Conservation (phyloP, 1,284 basidiomycete genomes). For the Cronartium quercuum region DNA sequence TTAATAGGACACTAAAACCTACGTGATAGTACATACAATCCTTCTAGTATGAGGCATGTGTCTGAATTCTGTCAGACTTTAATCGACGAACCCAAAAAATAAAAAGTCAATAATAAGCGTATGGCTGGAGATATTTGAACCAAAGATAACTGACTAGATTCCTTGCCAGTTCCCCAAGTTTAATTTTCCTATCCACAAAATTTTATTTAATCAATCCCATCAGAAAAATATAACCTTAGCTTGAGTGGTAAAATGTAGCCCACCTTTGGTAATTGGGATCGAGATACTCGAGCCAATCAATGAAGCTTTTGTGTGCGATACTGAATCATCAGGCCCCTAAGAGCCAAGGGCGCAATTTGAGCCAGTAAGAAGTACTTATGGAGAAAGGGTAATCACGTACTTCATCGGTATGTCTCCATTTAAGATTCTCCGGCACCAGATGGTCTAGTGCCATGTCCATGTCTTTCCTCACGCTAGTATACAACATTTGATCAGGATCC, state of each 20-base stretch:
- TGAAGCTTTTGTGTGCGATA: constrained; percentile 48
- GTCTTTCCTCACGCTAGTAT: constrained; percentile 45
- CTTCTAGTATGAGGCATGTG: constrained; percentile 35
- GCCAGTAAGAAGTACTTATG: not conserved
- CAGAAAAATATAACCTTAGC: not conserved
- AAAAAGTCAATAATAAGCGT: not conserved
- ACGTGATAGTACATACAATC: constrained; percentile 38
- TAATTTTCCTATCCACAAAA: constrained; percentile 14
- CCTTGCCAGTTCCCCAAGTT: constrained; percentile 39
- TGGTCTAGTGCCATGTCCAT: constrained; percentile 50
- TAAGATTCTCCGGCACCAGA: constrained; percentile 47
- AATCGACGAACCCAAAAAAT: not conserved
- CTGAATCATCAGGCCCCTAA: constrained; percentile 40
- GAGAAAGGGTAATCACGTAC: constrained; percentile 21
- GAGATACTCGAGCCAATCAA: constrained; percentile 45
- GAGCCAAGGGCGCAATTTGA: not conserved
- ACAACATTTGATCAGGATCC: not conserved
- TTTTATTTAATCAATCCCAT: not conserved
- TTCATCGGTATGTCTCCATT: constrained; percentile 47
- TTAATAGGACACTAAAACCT: not conserved
- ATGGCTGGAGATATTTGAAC: not conserved
- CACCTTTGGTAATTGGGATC: constrained; percentile 38
- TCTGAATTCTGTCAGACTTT: constrained; percentile 37
- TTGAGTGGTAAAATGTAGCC: not conserved
- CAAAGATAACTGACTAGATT: constrained; percentile 28